Base-by-base conservation (phyloP, 805 yeast species). In the Priceomyces carsonii region DNA sequence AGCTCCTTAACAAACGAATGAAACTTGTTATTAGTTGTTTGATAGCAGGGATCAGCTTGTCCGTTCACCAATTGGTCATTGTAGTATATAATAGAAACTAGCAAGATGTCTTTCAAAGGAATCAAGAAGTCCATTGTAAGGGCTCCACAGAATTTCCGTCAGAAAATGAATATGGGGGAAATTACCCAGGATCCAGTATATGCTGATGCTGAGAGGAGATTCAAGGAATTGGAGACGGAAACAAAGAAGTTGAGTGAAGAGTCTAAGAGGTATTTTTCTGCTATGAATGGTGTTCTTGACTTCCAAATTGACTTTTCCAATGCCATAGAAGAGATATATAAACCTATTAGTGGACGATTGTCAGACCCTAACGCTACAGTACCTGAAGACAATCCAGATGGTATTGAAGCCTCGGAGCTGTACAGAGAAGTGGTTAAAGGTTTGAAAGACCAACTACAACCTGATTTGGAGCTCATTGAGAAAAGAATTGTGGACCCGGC, bases 351-450 rank as follows among this genome's bases (percentile, higher is more conserved):
- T 37, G 99, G 99, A 27, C 80, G 89, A 43, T 70, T 85, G 57
- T 80, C 93, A 10, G 98, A 93, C 58, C 96, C 97, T 6, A 85
- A 82, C 54, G 78, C 93, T 6, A 62, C 87, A 2, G 75, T 79
- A 30, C 90, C 90, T 0, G 99, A 93, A 57, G 97, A 95, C 48
- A 90, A 90, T 55, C 97, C 97, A 3, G 95, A 93, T 35, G 99
- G 98, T 49, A 88, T 93, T 47, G 81, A 85, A 53, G 99, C 99
- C 1, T 79, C 95, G 51, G 95, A 85, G 55, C 95, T 85, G 57
- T 93, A 90, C 63, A 73, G 95, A 39, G 95, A 77, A 27, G 83
- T 89, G 37, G 96, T 93, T 23, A 76, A 79, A 33, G 97, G 90
- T 42, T 69, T 93, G 49, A 93, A 90, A 63, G 81, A 78, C 36